Conservation (phyloP, 2,329 filamentous ascomycete species). For the Ascochyta pisi region DNA sequence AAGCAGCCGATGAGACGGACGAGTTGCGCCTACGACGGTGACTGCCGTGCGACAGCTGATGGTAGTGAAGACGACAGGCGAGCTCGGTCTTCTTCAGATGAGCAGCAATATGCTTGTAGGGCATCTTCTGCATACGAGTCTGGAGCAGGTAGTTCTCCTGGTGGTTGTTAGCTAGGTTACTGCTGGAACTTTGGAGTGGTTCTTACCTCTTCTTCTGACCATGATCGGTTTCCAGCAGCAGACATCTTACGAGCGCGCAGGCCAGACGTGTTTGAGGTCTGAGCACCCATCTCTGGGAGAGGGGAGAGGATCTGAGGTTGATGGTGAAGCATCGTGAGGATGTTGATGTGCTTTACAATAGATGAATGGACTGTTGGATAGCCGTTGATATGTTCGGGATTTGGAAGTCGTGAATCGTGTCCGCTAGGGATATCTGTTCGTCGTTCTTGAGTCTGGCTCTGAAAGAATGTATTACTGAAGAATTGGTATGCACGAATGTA, state of each 20-base stretch:
- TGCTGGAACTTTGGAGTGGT: background rate
- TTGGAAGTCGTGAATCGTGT: slow-evolving; percentile 33
- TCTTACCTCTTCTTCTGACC: slow-evolving; percentile 84
- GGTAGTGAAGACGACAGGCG: slow-evolving; percentile 85
- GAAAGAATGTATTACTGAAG: slow-evolving; percentile 49
- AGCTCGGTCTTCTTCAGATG: slow-evolving; percentile 88
- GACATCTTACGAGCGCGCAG: slow-evolving; percentile 73
- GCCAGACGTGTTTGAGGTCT: slow-evolving; percentile 49
- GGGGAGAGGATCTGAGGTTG: slow-evolving; percentile 49
- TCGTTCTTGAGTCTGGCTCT: slow-evolving; percentile 53
- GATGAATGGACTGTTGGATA: slow-evolving; percentile 3
- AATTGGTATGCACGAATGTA: slow-evolving; percentile 38
- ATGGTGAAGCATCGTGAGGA: slow-evolving; percentile 46
- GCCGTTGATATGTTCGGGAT: slow-evolving; percentile 50
- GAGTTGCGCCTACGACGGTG: slow-evolving; percentile 79
- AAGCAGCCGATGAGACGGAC: slow-evolving; percentile 67
- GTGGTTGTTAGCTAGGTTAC: slow-evolving; percentile 25
- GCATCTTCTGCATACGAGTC: slow-evolving; percentile 85
- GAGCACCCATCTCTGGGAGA: slow-evolving; percentile 46
- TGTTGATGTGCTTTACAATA: slow-evolving; percentile 9
- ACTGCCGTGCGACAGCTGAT: slow-evolving; percentile 82
- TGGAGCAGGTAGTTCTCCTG: slow-evolving; percentile 85
- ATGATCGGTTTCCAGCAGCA: slow-evolving; percentile 78
- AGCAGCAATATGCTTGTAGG: slow-evolving; percentile 87
- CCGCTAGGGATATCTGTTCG: slow-evolving; percentile 51